A percentile compares a stretch with the other conserved stretches of the same genome.
phyloP scores from a whole-genome alignment of 495 filamentous ascomycete genomes.

The Lentithecium fluviatile region DNA sequence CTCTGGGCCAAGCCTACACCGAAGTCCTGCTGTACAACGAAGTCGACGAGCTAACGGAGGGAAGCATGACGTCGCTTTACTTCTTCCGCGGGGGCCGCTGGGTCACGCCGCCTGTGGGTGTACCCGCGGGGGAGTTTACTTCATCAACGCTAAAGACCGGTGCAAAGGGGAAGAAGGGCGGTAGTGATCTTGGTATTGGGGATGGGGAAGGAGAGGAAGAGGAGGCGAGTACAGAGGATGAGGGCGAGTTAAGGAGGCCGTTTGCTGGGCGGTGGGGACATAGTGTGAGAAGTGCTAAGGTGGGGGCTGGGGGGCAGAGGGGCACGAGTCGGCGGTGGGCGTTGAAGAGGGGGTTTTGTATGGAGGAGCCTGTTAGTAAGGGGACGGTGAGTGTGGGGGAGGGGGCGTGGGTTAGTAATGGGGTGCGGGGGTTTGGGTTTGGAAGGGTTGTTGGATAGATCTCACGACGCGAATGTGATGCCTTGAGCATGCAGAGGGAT shows the following conservation, averaged over 20 bases:
- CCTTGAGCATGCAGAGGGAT: neutral
- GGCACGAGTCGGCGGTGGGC: constrained; percentile 83
- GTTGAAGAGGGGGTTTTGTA: constrained; percentile 60
- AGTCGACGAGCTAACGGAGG: constrained; percentile 76
- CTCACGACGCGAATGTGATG: neutral
- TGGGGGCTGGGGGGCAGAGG: constrained; percentile 68
- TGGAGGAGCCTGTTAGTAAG: constrained; percentile 58
- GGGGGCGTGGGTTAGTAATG: constrained; percentile 81
- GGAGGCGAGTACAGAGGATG: constrained; percentile 7
- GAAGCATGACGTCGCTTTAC: constrained; percentile 76
- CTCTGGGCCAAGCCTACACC: constrained; percentile 35
- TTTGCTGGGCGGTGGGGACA: constrained; percentile 37
- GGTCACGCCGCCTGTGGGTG: constrained; percentile 61
- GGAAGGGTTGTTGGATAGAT: constrained; percentile 31
- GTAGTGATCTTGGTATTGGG: too few species aligned
- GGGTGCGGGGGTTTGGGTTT: constrained; percentile 67
- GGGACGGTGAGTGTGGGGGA: constrained; percentile 67
- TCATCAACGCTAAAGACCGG: constrained; percentile 1
- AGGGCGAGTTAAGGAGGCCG: constrained; percentile 33
- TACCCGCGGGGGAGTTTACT: constrained; percentile 26
- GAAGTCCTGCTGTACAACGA: constrained; percentile 76
- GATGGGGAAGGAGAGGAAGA: too few species aligned
- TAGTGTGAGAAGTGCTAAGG: constrained; percentile 34
- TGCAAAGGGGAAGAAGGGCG: neutral
- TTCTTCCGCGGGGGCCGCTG: constrained; percentile 67